Evolutionary conservation across 805 yeast species (phyloP), one percentile per base, ranked within the genome.

Genomic region (Metschnikowia henanensis): DNA sequence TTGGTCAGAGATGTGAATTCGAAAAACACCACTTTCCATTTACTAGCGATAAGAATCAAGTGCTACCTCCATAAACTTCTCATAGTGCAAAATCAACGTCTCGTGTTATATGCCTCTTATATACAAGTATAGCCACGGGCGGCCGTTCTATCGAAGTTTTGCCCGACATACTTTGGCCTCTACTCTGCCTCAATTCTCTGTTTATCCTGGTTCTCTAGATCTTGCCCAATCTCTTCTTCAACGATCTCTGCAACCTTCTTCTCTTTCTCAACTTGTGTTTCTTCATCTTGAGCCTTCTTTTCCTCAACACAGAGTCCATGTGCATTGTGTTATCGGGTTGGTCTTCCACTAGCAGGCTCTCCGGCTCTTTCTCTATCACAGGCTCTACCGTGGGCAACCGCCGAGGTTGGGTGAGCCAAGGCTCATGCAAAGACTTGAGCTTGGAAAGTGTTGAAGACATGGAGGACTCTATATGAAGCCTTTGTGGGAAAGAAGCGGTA

Each of bases 211-310:
- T 17, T 6, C 32, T 16, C 41, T 57, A 64, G 43, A 64, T 57
- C 59, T 72, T 72, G 44, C 84, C 82, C 56, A 81, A 68, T 65
- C 84, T 84, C 65, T 81, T 81, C 78, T 79, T 84, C 63, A 84
- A 73, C 13, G 94, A 85, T 66, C 95, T 79, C 67, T 91, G 95
- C 35, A 83, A 87, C 80, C 83, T 90, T 80, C 97, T 86, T 79
- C 98, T 87, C 84, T 94, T 94, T 74, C 94, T 86, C 65, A 89
- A 77, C 75, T 94, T 94, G 70, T 94, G 99, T 64, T 91, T 88
- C 80, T 92, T 94, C 97, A 94, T 94, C 77, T 90, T 92, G 65
- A 87, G 81, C 69, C 87, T 80, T 73, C 99, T 83, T 62, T 87
- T 87, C 65, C 94, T 79, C 65, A 83, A 68, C 28, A 87, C 95